Percentiles rank a stretch among this genome's conserved stretches.
Evolutionary conservation across 2,329 filamentous ascomycete genomes (phyloP).

Genomic region (Fusarium falciforme): DNA sequence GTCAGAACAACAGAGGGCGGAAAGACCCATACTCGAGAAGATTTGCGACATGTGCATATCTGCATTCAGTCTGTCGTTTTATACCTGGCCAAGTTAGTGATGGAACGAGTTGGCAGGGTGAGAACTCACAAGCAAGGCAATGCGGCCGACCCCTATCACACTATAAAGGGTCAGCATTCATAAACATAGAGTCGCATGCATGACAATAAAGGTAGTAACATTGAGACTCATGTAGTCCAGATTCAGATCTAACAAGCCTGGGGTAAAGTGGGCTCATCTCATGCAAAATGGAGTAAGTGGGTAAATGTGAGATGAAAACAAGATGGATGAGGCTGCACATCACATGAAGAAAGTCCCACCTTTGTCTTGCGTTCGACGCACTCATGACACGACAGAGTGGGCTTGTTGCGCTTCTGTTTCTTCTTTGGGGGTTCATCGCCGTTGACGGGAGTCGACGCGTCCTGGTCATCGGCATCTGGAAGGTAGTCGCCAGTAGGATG

Average conservation of each 20-base stretch:
- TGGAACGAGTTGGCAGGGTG: background rate
- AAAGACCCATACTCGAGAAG: constrained; percentile 72
- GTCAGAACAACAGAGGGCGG: constrained; percentile 9
- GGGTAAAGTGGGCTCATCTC: constrained; percentile 33
- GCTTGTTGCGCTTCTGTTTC: constrained; percentile 88
- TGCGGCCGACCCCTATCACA: constrained; percentile 80
- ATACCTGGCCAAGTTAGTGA: constrained; percentile 64
- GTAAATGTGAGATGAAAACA: constrained; percentile 3
- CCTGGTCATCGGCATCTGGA: constrained; percentile 34
- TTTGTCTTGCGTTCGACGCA: constrained; percentile 88
- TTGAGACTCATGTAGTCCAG: constrained; percentile 1
- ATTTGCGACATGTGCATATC: constrained; percentile 81
- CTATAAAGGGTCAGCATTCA: constrained; percentile 53
- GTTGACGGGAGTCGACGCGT: constrained; percentile 35
- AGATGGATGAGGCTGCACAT: constrained; percentile 17
- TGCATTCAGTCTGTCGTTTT: constrained; percentile 80
- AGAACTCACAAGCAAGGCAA: constrained; percentile 70
- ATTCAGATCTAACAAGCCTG: constrained; percentile 5
- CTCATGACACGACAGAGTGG: constrained; percentile 81
- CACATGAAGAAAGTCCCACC: constrained; percentile 54
- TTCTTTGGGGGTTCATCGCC: constrained; percentile 64
- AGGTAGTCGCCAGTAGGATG: constrained; percentile 34
- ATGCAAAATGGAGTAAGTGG: constrained; percentile 9
- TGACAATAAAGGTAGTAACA: background rate
- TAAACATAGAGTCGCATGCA: background rate